Conservation (phyloP, 441 rosid genomes). For the Adansonia grandidieri region DNA sequence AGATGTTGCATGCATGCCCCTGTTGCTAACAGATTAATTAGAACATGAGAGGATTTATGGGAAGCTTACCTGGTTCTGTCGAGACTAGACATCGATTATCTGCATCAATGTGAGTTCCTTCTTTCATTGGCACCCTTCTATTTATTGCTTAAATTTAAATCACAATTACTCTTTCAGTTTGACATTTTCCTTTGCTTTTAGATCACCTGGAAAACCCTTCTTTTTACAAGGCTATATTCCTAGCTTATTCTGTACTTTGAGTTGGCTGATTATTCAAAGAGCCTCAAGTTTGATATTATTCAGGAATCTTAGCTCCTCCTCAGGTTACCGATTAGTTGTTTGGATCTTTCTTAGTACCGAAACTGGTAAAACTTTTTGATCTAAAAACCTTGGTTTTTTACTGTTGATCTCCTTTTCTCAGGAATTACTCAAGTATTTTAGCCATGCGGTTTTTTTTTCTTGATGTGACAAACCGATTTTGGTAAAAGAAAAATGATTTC, state of each 20-base stretch:
- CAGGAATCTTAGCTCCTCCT: not conserved
- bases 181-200: not conserved
- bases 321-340: not conserved
- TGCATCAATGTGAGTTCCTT: conserved; percentile 52
- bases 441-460: not conserved
- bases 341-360: not conserved
- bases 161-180: not conserved
- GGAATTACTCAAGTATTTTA: not conserved
- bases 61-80: conserved; percentile 31
- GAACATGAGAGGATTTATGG: conserved; percentile 48
- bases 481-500: not conserved
- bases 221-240: not conserved
- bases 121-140: not conserved
- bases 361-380: not conserved
- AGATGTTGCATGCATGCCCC: conserved; percentile 30
- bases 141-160: not conserved
- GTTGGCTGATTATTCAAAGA: not conserved
- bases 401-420: conserved; percentile 1
- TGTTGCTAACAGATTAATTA: conserved; percentile 15
- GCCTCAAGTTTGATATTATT: not conserved
- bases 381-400: not conserved
- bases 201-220: not conserved
- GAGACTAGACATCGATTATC: conserved; percentile 56
- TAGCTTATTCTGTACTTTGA: conserved; percentile 2
- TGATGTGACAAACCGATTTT: not conserved